Base-by-base conservation (phyloP, 345 rosid species). In the Atalantia buxifolia region DNA sequence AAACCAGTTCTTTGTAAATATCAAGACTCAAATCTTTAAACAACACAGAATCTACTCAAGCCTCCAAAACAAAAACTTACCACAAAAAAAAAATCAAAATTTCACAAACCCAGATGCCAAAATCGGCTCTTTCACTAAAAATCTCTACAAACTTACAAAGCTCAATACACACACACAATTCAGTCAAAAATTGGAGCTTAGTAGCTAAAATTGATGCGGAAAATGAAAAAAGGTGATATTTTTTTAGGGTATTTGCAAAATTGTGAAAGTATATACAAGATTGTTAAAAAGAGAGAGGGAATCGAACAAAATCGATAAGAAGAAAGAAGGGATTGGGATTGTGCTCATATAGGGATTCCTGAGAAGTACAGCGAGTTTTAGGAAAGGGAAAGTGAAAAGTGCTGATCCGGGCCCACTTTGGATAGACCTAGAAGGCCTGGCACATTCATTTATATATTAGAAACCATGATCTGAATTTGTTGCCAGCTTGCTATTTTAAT, bases 391-490 rank as follows among this genome's bases (percentile, higher is more conserved):
- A 69, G 24, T 18, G 24, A 64, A 86, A 84, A 74, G 87, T 21
- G 82, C 80, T 62, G 10, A 33, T 45, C 19, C 72, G 82, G 87
- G 80, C 56, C 81, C 87, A 60, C 24, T 35, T 61, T 66, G 66
- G 83, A 84, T 80, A 68, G 59, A 61, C 65, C 71, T 24, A 65
- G 83, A 84, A 74, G 19, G 40, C 40, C 38, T 10, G 21, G 25
- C 60, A 13, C 45, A 40, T 45, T 62, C 60, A 7, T 13, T 62
- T 50, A 1, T 19, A 22, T 10, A 45, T 18, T 27, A 48, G 28
- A 64, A 64, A 53, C 5, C 31, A 64, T 50, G 48, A 48, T 30
- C 62, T 48, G 71, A 45, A 75, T 30, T 74, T 19, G 61, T 6
- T 75, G 61, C 36, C 45, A 25, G 28, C 36, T 27, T 0, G 10